These are phyloP conservation scores for Solanum rostratum DNA, from an alignment of 257 asterid genomes.

Conservation along the genomic window DNA sequence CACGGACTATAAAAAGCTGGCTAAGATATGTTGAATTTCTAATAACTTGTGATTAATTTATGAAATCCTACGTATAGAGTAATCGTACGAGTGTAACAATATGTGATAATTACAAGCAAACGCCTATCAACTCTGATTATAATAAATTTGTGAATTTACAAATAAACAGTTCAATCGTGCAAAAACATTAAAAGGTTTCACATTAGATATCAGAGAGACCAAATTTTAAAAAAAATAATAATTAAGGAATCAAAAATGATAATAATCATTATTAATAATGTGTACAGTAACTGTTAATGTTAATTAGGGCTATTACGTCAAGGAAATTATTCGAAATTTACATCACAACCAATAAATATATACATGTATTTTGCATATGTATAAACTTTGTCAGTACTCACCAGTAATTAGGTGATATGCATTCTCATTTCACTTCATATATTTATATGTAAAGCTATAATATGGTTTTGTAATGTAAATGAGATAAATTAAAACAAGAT, in stretches of 20 bases:
- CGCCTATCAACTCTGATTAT: not conserved
- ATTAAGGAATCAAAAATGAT: not conserved
- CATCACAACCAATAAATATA: not conserved
- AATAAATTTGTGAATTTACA: too few relatives aligned
- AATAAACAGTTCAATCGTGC: too few relatives aligned
- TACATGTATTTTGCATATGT: not conserved
- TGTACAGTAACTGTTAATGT: not conserved
- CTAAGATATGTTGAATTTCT: not conserved
- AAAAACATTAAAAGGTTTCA: too few relatives aligned
- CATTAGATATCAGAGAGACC: not conserved
- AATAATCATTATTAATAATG: not conserved
- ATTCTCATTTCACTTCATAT: not conserved
- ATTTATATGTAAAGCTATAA: too few relatives aligned
- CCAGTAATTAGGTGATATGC: not conserved
- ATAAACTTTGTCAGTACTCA: not conserved
- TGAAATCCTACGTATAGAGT: not conserved
- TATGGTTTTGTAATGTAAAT: not conserved
- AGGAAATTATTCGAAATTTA: not conserved
- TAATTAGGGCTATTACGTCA: not conserved
- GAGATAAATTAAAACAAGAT: not conserved
- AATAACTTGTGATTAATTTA: not conserved
- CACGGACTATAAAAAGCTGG: not conserved
- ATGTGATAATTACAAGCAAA: too few relatives aligned
- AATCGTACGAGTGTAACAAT: too few relatives aligned
- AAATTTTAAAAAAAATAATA: not conserved